Evolutionary conservation across 2,329 filamentous ascomycete species (phyloP), one percentile per base, ranked within the genome.

Genomic region (Cercospora sojina): DNA sequence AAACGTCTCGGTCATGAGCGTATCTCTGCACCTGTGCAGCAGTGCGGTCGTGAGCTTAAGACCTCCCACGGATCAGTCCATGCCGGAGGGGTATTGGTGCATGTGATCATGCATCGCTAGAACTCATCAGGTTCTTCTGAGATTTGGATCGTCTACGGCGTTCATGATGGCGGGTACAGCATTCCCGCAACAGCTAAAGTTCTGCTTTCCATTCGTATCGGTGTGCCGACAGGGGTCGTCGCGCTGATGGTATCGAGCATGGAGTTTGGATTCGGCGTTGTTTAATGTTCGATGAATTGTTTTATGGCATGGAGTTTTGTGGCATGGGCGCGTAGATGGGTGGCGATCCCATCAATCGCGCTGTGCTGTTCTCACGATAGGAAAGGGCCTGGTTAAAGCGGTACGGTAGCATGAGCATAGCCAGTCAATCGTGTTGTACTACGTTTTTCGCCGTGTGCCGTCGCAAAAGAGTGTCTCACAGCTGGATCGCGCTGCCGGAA

Each of bases 1-100:
- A 75, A 72, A 74, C 73, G 64, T 70, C 74, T 74, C 72, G 74
- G 68, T 75, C 74, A 71, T 75, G 67, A 60, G 62, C 51, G 41
- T 67, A 29, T 31, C 29, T 29, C 51, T 29, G 51, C 29, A 56
- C 27, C 31, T 63, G 41, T 41, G 49, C 64, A 57, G 57, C 43
- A 23, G 43, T 25, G 18, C 43, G 43, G 43, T 51, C 66, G 67
- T 56, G 63, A 47, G 27, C 35, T 63, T 57, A 55, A 58, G 47
- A 32, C 62, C 8, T 58, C 51, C 38, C 60, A 23, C 59, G 69
- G 63, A 66, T 53, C 29, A 43, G 67, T 66, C 61, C 59, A 56
- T n/a, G 35, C 18, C 47, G 49, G n/a, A n/a, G 31, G 9, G 67
- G 59, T 5, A 27, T 27, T 32, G 62, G 61, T 57, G 62, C 65